These are phyloP conservation scores for Ilex paraguariensis DNA, from an alignment of 305 asterid genomes.

Conservation along the genomic window DNA sequence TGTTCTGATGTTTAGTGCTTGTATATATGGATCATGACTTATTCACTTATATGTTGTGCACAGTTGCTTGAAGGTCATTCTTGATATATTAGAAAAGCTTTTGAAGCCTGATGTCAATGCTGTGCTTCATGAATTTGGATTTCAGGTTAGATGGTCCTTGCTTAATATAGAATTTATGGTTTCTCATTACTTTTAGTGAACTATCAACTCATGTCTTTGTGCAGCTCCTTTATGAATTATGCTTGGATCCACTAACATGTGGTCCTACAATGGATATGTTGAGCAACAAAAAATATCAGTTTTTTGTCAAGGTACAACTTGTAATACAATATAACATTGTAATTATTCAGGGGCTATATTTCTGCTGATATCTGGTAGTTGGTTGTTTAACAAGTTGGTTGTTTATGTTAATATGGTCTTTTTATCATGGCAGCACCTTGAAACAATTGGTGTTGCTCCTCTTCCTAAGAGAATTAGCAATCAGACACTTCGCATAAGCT, in stretches of 20 bases:
- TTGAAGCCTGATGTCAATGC: conserved; percentile 82
- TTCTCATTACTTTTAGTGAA: conserved; percentile 18
- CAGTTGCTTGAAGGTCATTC: conserved; percentile 97
- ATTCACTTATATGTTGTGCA: conserved; percentile 12
- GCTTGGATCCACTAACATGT: conserved; percentile 80
- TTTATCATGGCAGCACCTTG: conserved; percentile 61
- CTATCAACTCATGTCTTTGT: conserved; percentile 22
- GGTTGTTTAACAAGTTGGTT: not conserved
- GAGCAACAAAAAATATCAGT: conserved; percentile 73
- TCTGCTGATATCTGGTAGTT: conserved; percentile 10
- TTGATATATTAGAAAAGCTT: conserved; percentile 75
- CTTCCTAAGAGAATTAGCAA: conserved; percentile 65
- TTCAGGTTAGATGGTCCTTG: conserved; percentile 55
- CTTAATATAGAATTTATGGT: conserved; percentile 7
- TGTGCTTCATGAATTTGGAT: conserved; percentile 91
- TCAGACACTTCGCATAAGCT: conserved; percentile 89
- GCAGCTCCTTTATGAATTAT: conserved; percentile 89
- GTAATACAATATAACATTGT: not conserved
- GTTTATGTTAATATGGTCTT: conserved; percentile 15
- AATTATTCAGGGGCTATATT: not conserved
- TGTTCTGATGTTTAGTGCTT: conserved; percentile 14
- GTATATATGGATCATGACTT: conserved; percentile 7
- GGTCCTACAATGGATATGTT: conserved; percentile 79
- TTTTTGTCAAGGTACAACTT: conserved; percentile 71
- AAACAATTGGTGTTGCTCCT: conserved; percentile 68